phyloP scores from a whole-genome alignment of 768 basidiomycete genomes.

The Dictyophora rubrovolvata region DNA sequence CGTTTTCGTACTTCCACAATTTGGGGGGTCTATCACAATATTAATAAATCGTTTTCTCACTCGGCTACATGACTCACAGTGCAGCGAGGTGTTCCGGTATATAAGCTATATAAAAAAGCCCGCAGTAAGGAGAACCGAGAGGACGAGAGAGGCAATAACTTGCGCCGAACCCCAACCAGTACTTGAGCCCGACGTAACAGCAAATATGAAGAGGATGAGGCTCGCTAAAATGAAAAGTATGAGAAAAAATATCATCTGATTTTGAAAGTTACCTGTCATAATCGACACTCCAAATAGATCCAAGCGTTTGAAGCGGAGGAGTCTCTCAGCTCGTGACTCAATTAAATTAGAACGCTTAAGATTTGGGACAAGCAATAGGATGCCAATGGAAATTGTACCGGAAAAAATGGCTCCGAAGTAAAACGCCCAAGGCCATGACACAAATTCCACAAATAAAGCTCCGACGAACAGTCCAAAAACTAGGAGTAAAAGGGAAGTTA shows the following conservation, averaged over 20 bases:
- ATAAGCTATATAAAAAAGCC: conserved; percentile 36
- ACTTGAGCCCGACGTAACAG: conserved; percentile 34
- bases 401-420: conserved; percentile 33
- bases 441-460: conserved; percentile 30
- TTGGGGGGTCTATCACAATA: conserved; percentile 27
- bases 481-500: conserved; percentile 10
- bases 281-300: conserved; percentile 30
- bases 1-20: conserved; percentile 33
- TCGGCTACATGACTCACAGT: conserved; percentile 21
- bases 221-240: conserved; percentile 13
- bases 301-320: conserved; percentile 19
- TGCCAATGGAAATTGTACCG: conserved; percentile 21
- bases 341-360: conserved; percentile 11
- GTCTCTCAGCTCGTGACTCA: background rate
- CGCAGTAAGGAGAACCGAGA: conserved; percentile 30
- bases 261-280: conserved; percentile 18
- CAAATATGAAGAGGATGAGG: conserved; percentile 26
- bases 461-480: conserved; percentile 35
- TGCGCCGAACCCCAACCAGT: conserved; percentile 37
- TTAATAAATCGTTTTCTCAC: background rate
- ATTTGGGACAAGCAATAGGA: conserved; percentile 26
- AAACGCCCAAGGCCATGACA: conserved; percentile 43
- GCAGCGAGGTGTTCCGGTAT: conserved; percentile 32
- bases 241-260: background rate
- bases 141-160: conserved; percentile 35